Evolutionary conservation across 2,329 filamentous ascomycete genomes (phyloP).

Genomic region (Amauroascus niger): DNA sequence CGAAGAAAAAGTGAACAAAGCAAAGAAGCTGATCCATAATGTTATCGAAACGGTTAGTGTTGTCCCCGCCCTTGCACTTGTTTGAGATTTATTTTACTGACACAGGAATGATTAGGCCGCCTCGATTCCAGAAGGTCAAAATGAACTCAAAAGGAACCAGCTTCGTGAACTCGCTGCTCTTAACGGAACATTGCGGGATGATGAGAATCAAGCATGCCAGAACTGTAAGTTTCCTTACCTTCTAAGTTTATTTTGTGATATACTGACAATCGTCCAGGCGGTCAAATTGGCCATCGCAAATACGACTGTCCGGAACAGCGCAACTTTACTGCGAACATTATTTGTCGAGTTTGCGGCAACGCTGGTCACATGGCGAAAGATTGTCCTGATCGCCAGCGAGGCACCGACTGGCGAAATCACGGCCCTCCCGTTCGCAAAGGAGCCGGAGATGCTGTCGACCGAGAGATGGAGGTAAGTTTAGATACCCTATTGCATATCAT

Average conservation of each 20-base stretch:
- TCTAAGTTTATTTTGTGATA: slow-evolving; percentile 6
- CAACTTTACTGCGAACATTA: slow-evolving; percentile 98
- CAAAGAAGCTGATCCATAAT: slow-evolving; percentile 95
- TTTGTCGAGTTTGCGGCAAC: slow-evolving; percentile 95
- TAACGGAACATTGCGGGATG: slow-evolving; percentile 97
- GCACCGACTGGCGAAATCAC: slow-evolving; percentile 84
- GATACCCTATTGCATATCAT: background rate
- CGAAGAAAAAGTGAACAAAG: slow-evolving; percentile 98
- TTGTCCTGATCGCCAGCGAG: slow-evolving; percentile 87
- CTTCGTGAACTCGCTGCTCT: slow-evolving; percentile 93
- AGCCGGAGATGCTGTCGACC: slow-evolving; percentile 73
- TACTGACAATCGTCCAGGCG: slow-evolving; percentile 41
- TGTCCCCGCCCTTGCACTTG: background rate
- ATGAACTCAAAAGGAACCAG: slow-evolving; percentile 97
- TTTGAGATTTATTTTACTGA: slow-evolving; percentile 23
- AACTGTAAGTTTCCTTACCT: slow-evolving; percentile 55
- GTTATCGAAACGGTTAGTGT: slow-evolving; percentile 92
- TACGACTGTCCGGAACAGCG: slow-evolving; percentile 96
- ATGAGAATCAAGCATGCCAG: slow-evolving; percentile 98
- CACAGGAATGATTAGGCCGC: slow-evolving; percentile 58
- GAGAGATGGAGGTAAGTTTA: slow-evolving; percentile 77
- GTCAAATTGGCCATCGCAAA: slow-evolving; percentile 96
- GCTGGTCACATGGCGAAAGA: slow-evolving; percentile 97
- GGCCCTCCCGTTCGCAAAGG: slow-evolving; percentile 40
- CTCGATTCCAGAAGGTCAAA: slow-evolving; percentile 96